Base-by-base conservation (phyloP, 2,329 filamentous ascomycete species). In the Herpotrichia juniperi region DNA sequence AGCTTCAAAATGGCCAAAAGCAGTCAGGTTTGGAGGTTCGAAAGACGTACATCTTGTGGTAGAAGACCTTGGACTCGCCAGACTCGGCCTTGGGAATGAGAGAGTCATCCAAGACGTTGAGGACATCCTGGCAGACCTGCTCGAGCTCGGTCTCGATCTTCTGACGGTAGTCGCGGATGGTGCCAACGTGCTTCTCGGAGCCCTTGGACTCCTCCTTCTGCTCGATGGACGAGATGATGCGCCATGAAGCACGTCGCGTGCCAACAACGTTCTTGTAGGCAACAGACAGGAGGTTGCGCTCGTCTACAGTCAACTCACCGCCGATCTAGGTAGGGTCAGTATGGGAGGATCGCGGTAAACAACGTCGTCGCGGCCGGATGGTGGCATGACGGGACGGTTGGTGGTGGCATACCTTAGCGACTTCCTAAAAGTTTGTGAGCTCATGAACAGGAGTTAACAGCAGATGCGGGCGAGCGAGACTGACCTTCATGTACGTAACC, bases 251-350 rank as follows among this genome's bases (percentile, higher is more conserved):
- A 87, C 94, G 93, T 79, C 93, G 89, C 75, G 94, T 96, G 73
- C 94, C 93, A 72, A 99, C 91, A 57, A 99, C 94, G 81, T 99
- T 99, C 90, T 99, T 99, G 89, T 99, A 99, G 77, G 93, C 93
- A 73, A 97, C 94, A 64, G 91, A 96, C 65, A 99, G 88, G 63
- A 99, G 90, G 83, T 97, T 97, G 74, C 85, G 85, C 78, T 88
- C 85, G 71, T 88, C 85, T 62, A 88, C 85, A 58, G 84, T 83
- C 68, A 88, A 81, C 74, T 88, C 85, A 69, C 85, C 85, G 70
- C 83, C 84, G 66, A 87, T 79, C 85, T 88, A 57, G 43, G 40
- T 19, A 37, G 30, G 44, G 62, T 71, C 63, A 70, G 59, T 58
- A 44, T 37, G 35, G 30, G 44, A 12, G 16, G 31, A 17, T 24